A percentile compares a stretch with the other conserved stretches of the same genome.
Conservation (phyloP, 805 yeast genomes). For the Yamadazyma endophytica region DNA sequence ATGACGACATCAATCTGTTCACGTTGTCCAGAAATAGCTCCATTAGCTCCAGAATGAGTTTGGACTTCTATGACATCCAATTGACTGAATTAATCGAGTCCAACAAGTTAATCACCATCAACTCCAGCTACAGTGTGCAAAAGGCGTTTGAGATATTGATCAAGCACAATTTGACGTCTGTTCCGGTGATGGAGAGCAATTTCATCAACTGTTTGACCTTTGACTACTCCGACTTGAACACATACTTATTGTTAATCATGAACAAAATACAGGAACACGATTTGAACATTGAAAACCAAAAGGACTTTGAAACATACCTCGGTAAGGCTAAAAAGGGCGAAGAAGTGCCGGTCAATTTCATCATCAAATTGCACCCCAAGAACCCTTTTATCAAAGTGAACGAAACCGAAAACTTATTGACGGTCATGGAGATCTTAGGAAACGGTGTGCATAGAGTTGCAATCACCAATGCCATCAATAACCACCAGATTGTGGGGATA, state of each 20-base stretch:
- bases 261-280: conserved; percentile 53
- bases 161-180: conserved; percentile 70
- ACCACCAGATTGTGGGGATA: conserved; percentile 66
- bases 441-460: conserved; percentile 94
- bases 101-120: conserved; percentile 70
- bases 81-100: conserved; percentile 72
- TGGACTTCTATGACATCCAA: conserved; percentile 73
- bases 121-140: conserved; percentile 70
- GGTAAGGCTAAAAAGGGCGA: conserved; percentile 77
- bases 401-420: conserved; percentile 61
- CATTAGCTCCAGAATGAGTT: conserved; percentile 16
- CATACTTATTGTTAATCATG: conserved; percentile 78
- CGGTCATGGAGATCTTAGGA: conserved; percentile 85
- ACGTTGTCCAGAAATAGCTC: conserved; percentile 35
- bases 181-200: conserved; percentile 59
- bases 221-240: conserved; percentile 87
- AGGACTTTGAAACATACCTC: conserved; percentile 28
- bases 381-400: conserved; percentile 81
- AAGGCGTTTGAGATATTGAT: conserved; percentile 79
- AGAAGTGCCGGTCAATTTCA: conserved; percentile 88
- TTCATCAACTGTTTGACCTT: conserved; percentile 70
- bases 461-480: conserved; percentile 43
- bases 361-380: conserved; percentile 77
- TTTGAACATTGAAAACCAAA: conserved; percentile 24
- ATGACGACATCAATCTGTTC: conserved; percentile 34